These are phyloP conservation scores for Hymenoscyphus fraxineus DNA, from an alignment of 2,329 filamentous ascomycete species.

Conservation along the genomic window DNA sequence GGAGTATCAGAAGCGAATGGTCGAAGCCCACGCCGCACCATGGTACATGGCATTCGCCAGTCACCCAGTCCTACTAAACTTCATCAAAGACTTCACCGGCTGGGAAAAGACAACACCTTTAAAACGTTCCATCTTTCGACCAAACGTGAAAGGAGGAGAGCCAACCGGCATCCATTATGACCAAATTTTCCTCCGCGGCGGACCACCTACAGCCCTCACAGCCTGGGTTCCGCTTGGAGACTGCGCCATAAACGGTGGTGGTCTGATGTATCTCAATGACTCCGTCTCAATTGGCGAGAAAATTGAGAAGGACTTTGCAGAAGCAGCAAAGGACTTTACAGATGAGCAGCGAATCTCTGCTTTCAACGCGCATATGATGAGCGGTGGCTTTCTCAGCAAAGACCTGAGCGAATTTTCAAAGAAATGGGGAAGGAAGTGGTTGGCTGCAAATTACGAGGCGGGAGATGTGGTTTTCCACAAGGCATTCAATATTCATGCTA, in stretches of 20 bases:
- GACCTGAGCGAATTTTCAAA: conserved; percentile 37
- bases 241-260: conserved; percentile 50
- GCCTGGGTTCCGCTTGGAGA: conserved; percentile 52
- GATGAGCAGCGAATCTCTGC: conserved; percentile 36
- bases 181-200: conserved; percentile 49
- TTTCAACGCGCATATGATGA: conserved; percentile 59
- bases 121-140: conserved; percentile 46
- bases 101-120: conserved; percentile 55
- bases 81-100: conserved; percentile 48
- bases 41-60: conserved; percentile 50
- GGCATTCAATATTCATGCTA: conserved; percentile 32
- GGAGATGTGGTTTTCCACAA: conserved; percentile 44
- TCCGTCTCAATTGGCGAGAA: conserved; percentile 37
- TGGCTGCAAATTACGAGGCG: conserved; percentile 38
- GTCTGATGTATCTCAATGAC: conserved; percentile 50
- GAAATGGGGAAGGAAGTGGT: conserved; percentile 29
- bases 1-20: conserved; percentile 46
- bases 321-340: conserved; percentile 38
- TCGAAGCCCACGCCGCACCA: conserved; percentile 49
- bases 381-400: conserved; percentile 49
- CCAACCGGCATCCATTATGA: conserved; percentile 52
- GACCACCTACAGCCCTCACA: conserved; percentile 45
- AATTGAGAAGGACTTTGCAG: conserved; percentile 25
- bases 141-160: conserved; percentile 48
- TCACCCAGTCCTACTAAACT: conserved; percentile 47